phyloP scores from a whole-genome alignment of 106 monocot genomes.

The Dioscorea zingiberensis region DNA sequence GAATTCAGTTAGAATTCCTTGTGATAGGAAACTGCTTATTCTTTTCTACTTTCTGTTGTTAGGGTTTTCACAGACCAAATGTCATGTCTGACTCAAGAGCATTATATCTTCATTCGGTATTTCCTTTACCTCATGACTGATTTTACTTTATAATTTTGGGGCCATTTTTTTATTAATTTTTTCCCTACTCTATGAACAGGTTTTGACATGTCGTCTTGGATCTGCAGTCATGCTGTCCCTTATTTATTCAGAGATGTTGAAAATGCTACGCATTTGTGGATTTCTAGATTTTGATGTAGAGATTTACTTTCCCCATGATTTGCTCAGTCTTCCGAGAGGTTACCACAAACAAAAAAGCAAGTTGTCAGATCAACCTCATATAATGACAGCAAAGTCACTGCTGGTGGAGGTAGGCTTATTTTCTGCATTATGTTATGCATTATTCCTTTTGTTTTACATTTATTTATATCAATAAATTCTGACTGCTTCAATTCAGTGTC shows the following conservation, averaged over 20 bases:
- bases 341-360: conserved; percentile 51
- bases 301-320: conserved; percentile 50
- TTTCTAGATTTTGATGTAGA: conserved; percentile 62
- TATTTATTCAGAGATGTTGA: conserved; percentile 62
- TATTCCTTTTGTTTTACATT: no score
- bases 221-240: conserved; percentile 49
- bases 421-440: no score
- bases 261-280: conserved; percentile 34
- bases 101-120: conserved; percentile 69
- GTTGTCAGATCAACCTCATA: conserved; percentile 44
- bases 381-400: conserved; percentile 48
- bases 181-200: conserved; percentile 34
- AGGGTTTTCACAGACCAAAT: conserved; percentile 50
- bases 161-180: background rate
- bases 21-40: background rate
- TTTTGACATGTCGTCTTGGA: conserved; percentile 57
- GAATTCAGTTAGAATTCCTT: no score
- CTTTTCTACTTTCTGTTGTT: background rate
- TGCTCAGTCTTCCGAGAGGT: conserved; percentile 42
- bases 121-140: background rate
- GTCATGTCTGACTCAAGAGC: conserved; percentile 29
- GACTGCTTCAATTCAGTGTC: no score
- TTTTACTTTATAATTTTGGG: background rate
- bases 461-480: no score
- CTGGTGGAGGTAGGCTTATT: conserved; percentile 40